Conservation (phyloP, 768 basidiomycete genomes). For the Sporobolomyces pararoseus region DNA sequence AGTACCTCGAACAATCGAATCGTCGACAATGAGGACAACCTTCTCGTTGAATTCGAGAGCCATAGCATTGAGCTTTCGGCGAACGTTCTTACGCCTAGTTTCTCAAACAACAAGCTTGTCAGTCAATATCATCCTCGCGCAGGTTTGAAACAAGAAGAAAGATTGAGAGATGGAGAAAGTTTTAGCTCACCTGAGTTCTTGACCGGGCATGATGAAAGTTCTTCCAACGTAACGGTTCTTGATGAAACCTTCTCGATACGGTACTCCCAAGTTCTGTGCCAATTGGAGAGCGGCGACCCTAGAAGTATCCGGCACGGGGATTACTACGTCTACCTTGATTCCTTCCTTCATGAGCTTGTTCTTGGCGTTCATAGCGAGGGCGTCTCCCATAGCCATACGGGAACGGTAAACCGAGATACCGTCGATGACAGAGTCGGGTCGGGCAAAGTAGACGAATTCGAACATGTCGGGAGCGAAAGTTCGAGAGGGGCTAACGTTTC, state of each 20-base stretch:
- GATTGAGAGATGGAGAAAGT: neutral
- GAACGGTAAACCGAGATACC: constrained; percentile 95
- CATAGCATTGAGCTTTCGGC: constrained; percentile 96
- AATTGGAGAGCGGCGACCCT: constrained; percentile 92
- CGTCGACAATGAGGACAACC: constrained; percentile 92
- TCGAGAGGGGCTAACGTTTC: constrained; percentile 64
- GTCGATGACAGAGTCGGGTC: constrained; percentile 95
- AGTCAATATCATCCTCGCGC: too few relatives aligned
- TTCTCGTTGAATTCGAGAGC: constrained; percentile 89
- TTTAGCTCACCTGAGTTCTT: constrained; percentile 71
- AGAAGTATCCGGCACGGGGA: constrained; percentile 95
- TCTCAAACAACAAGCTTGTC: too few relatives aligned
- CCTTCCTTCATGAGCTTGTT: constrained; percentile 65
- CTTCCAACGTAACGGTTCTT: constrained; percentile 98
- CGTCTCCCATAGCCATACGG: constrained; percentile 99
- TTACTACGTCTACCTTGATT: constrained; percentile 85
- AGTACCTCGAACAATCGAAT: constrained; percentile 97
- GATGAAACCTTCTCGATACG: constrained; percentile 96
- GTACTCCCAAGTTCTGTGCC: constrained; percentile 80
- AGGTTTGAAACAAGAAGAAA: too few relatives aligned
- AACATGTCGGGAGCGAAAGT: constrained; percentile 96
- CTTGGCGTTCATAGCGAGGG: constrained; percentile 79
- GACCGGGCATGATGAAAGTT: constrained; percentile 99
- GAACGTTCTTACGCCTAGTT: constrained; percentile 80
- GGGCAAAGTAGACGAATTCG: constrained; percentile 96